Base-by-base conservation (phyloP, 2,329 filamentous ascomycete genomes). In the Westerdykella ornata region DNA sequence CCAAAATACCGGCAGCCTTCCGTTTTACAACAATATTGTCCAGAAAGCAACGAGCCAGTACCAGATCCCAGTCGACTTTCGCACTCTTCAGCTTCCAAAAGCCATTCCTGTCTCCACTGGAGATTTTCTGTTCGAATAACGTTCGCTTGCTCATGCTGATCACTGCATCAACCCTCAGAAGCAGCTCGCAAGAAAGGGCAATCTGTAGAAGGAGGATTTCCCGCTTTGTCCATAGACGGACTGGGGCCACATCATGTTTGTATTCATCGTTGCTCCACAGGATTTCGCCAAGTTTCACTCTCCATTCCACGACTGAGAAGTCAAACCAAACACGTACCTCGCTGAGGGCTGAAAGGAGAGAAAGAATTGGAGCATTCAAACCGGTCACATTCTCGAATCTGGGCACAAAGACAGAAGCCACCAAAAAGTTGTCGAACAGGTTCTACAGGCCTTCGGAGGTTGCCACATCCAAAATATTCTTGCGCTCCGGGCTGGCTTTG, bases 281-380 rank as follows among this genome's bases (percentile, higher is more conserved):
- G 32, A 87, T 73, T 62, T 86, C 83, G 5, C 84, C 84, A 1
- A 88, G 69, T 11, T 82, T 73, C 43, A 88, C 82, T 29, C 84
- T 75, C 82, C 82, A 87, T 57, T 87, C 83, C 5, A 87, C 80
- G 22, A 81, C 73, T 15, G 81, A 83, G 49, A 88, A 84, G 62
- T 88, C 82, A 38, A 84, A 75, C 84, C 84, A 88, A 35, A 85
- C 76, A 42, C 82, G 81, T 40, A 80, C 73, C 6, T 77, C 68
- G 0, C 75, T 77, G 34, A 88, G 71, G 8, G 83, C 76, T 56
- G 79, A 79, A 35, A 87, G 72, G 14, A 88, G 66, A 3, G 80
- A 76, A 49, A 81, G 73, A 42, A 87, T 85, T 57, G 88, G 84
- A 28, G 84, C 80, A 33, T 81, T 74, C 15, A 88, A 68, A 40